These are phyloP conservation scores for Nakazawaea ambrosiae DNA, from an alignment of 805 yeast genomes.

Conservation along the genomic window DNA sequence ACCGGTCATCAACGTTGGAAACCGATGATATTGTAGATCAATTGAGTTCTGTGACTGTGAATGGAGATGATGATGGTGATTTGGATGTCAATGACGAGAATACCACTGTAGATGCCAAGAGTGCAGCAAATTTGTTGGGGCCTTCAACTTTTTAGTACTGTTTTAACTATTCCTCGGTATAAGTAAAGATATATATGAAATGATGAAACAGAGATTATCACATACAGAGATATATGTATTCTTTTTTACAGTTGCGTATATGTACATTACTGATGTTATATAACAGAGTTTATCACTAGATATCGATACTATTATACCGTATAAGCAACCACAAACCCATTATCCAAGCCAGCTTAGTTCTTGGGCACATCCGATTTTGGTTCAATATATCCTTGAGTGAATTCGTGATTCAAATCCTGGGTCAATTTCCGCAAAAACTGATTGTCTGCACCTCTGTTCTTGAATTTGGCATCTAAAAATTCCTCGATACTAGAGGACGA, in stretches of 20 bases:
- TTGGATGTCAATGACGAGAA: slow-evolving; percentile 21
- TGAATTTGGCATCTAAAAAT: slow-evolving; percentile 4
- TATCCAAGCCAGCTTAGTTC: no score
- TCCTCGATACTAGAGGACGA: slow-evolving; percentile 10
- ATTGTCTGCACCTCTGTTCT: slow-evolving; percentile 1
- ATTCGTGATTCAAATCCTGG: slow-evolving; percentile 8
- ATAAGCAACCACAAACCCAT: not conserved
- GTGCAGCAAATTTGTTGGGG: slow-evolving; percentile 79
- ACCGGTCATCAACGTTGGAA: no score
- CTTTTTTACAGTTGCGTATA: no score
- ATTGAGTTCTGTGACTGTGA: slow-evolving; percentile 4
- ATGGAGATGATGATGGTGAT: slow-evolving; percentile 3
- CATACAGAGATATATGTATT: no score
- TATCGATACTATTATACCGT: not conserved
- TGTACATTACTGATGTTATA: no score
- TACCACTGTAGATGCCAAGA: slow-evolving; percentile 62
- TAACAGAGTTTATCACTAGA: no score
- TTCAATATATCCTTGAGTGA: slow-evolving; percentile 1
- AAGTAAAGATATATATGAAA: no score
- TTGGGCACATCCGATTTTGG: no score
- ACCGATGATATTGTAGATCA: slow-evolving; percentile 7
- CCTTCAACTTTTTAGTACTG: slow-evolving; percentile 52
- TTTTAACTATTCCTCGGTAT: no score
- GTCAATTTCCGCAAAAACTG: slow-evolving; percentile 5
- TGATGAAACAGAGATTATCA: no score